These are phyloP conservation scores for Hirschioporus abietinus DNA, from an alignment of 768 basidiomycete genomes.

Conservation along the genomic window DNA sequence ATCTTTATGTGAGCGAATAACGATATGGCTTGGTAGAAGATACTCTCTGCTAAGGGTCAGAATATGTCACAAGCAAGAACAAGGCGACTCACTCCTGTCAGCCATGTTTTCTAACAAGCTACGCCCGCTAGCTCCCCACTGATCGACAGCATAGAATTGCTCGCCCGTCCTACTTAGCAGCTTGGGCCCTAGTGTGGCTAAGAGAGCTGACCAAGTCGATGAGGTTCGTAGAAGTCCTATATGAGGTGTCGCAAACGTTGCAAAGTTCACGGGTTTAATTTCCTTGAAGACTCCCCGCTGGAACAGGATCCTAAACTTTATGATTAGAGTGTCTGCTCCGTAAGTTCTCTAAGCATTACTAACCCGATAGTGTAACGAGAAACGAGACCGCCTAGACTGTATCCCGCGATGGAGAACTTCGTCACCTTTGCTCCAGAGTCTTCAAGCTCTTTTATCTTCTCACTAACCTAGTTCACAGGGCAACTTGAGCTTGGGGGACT, in stretches of 20 bases:
- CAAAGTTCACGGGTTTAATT: conserved; percentile 73
- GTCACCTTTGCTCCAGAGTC: conserved; percentile 51
- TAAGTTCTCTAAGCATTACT: conserved; percentile 17
- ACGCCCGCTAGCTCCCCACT: conserved; percentile 62
- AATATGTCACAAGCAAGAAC: not conserved
- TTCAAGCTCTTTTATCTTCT: conserved; percentile 49
- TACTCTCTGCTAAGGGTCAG: conserved; percentile 39
- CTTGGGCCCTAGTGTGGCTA: conserved; percentile 54
- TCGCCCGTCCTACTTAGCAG: conserved; percentile 76
- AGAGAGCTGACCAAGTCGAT: conserved; percentile 50
- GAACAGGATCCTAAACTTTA: conserved; percentile 46
- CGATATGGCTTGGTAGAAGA: conserved; percentile 71
- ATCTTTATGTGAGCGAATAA: conserved; percentile 66
- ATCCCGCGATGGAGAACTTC: conserved; percentile 72
- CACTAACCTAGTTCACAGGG: conserved; percentile 39
- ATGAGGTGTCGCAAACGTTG: conserved; percentile 79
- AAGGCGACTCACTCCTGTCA: conserved; percentile 54
- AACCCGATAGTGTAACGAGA: conserved; percentile 75
- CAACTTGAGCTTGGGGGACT: not conserved
- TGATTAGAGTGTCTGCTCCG: not conserved
- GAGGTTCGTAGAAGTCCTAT: conserved; percentile 66
- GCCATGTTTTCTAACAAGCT: conserved; percentile 74
- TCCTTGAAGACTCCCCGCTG: conserved; percentile 67
- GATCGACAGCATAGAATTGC: conserved; percentile 70
- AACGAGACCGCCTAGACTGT: conserved; percentile 77